Evolutionary conservation across 495 filamentous ascomycete species (phyloP).

Genomic region (Hypoxylon perforatum): DNA sequence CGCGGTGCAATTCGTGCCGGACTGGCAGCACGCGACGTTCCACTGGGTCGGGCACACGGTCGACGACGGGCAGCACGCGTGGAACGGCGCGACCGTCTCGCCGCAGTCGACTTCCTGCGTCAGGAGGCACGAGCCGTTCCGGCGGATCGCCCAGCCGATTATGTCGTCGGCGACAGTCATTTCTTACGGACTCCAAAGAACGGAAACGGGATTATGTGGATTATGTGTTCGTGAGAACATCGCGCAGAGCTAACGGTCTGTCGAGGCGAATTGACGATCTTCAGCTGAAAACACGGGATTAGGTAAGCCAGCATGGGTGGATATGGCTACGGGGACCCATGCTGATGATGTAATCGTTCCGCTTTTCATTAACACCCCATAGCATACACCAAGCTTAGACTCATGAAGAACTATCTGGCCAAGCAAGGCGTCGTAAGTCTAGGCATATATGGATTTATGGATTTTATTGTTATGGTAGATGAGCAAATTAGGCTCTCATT

Average conservation of each 20-base stretch:
- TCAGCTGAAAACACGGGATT: background rate
- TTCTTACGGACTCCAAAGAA: background rate
- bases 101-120: slow-evolving; percentile 31
- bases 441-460: too few relatives aligned
- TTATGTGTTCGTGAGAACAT: background rate
- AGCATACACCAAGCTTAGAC: too few relatives aligned
- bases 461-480: too few relatives aligned
- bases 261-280: background rate
- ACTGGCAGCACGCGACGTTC: slow-evolving; percentile 28
- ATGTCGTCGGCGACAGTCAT: background rate
- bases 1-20: slow-evolving; percentile 27
- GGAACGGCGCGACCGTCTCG: slow-evolving; percentile 9
- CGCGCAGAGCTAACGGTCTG: background rate
- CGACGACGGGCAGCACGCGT: slow-evolving; percentile 33
- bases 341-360: too few relatives aligned
- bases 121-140: slow-evolving; percentile 12
- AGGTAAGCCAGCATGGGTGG: background rate
- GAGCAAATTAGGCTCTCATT: too few relatives aligned
- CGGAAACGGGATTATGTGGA: background rate
- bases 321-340: too few relatives aligned
- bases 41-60: slow-evolving; percentile 28
- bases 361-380: too few relatives aligned
- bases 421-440: too few relatives aligned
- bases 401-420: too few relatives aligned
- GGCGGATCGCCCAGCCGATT: slow-evolving; percentile 39